Base-by-base conservation (phyloP, 2,329 filamentous ascomycete species). In the Fusarium sterilihyphosum region DNA sequence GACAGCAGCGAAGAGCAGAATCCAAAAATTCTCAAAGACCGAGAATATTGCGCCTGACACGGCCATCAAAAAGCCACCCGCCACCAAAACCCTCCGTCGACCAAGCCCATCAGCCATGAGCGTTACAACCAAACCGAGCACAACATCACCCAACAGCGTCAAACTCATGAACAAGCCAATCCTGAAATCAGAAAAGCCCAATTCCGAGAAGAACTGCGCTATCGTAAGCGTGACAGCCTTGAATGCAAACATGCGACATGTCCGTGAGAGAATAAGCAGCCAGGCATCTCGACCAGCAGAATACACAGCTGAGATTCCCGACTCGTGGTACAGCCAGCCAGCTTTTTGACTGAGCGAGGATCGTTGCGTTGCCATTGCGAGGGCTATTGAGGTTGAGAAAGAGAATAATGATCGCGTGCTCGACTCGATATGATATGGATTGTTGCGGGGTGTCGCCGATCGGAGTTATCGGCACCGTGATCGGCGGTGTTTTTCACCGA, bases 111-210 rank as follows among this genome's bases (percentile, higher is more conserved):
- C 90, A 0, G 90, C 89, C 61, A 91, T 84, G 3, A 92, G 84
- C 0, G 90, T 89, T 26, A 92, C 80, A 24, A 87, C 78, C 10
- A 91, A 86, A 3, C 87, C 88, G 13, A 92, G 86, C 2, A 88
- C 78, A 4, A 92, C 89, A 80, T 92, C 90, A 18, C 90, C 90
- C 5, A 86, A 78, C 20, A 92, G 83, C 0, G 90, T 92, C 43
- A 92, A 81, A 2, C 88, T 91, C 89, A 92, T 91, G 75, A 92
- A 92, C 12, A 92, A 78, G 11, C 90, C 90, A 67, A 92, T 92
- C 29, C 84, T 85, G 33, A 87, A 83, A 78, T 92, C 90, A 2
- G 89, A 84, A 61, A 91, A 86, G 0, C 83, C 81, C 18, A 92
- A 81, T 26, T 86, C 85, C 12, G 88, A 86, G 58, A 92, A 87